Conservation (phyloP, 75 land plant species). For the Cryptomeria japonica region DNA sequence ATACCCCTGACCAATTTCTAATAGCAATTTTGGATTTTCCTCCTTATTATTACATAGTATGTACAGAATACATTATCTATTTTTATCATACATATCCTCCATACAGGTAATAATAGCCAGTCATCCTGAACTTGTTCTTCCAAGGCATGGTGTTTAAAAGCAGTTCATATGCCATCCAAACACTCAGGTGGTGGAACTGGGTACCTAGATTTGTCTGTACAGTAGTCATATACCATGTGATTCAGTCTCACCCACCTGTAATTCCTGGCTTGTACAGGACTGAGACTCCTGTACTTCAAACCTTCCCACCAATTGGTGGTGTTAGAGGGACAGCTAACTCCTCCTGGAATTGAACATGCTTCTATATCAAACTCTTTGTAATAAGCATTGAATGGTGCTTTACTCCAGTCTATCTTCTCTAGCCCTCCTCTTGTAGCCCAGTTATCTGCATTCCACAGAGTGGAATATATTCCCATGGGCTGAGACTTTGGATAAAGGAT, state of each 20-base stretch:
- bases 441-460: slow-evolving; percentile 79
- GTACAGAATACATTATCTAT: too few relatives aligned
- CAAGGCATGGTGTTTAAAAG: too few relatives aligned
- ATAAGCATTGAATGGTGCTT: slow-evolving; percentile 74
- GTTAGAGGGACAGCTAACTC: slow-evolving; percentile 22
- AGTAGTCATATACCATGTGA: slow-evolving; percentile 74
- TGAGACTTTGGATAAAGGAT: slow-evolving; percentile 57
- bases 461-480: slow-evolving; percentile 78
- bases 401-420: slow-evolving; percentile 77
- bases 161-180: slow-evolving; percentile 27
- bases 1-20: too few relatives aligned
- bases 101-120: too few relatives aligned
- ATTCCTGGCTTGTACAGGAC: slow-evolving; percentile 20
- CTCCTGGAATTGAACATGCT: slow-evolving; percentile 52
- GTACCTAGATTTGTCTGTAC: slow-evolving; percentile 54
- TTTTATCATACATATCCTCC: too few relatives aligned
- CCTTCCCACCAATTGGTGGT: slow-evolving; percentile 48
- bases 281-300: slow-evolving; percentile 26
- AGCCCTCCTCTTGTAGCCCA: slow-evolving; percentile 92
- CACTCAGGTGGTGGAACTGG: slow-evolving; percentile 62
- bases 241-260: slow-evolving; percentile 56
- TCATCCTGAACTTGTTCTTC: too few relatives aligned
- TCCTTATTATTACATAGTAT: too few relatives aligned
- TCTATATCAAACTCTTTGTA: slow-evolving; percentile 73
- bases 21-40: too few relatives aligned